Percentiles rank a stretch among this genome's conserved stretches.
These are phyloP conservation scores for Colletotrichum tropicicola DNA, from an alignment of 2,329 filamentous ascomycete genomes.

Conservation along the genomic window DNA sequence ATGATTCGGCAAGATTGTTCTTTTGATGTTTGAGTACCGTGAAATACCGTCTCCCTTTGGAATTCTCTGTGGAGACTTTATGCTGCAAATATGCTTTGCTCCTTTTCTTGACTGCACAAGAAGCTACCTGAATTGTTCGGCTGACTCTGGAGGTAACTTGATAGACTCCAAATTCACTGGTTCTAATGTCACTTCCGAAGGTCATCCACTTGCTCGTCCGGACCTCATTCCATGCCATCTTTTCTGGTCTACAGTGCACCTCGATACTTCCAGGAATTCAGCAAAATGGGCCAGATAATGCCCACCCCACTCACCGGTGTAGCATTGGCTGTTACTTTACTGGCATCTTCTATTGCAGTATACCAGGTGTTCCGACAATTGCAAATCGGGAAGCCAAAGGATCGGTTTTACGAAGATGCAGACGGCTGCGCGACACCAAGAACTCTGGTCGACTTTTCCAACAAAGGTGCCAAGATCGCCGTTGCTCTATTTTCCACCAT, in stretches of 20 bases:
- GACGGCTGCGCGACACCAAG: conserved; percentile 2
- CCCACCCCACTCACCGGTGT: not conserved
- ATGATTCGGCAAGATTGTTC: too few species aligned
- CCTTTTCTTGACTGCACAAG: too few species aligned
- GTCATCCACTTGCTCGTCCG: too few species aligned
- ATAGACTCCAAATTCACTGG: too few species aligned
- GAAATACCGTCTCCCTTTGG: too few species aligned
- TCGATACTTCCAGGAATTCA: not conserved
- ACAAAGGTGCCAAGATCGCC: not conserved
- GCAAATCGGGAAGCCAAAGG: not conserved
- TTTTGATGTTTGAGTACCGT: too few species aligned
- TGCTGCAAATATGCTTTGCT: too few species aligned
- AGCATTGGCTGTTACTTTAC: not conserved
- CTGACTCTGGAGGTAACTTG: too few species aligned
- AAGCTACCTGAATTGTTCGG: too few species aligned
- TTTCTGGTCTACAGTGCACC: not conserved
- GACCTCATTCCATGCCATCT: not conserved
- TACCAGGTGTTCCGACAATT: not conserved
- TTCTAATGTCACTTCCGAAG: too few species aligned
- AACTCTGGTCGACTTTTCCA: conserved; percentile 5
- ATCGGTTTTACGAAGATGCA: conserved; percentile 10
- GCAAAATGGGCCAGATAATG: not conserved
- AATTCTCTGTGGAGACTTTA: too few species aligned
- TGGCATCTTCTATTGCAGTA: not conserved
- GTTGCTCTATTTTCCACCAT: not conserved